A percentile compares a stretch with the other conserved stretches of the same genome.
Evolutionary conservation across 164 flowering plant genomes (phyloP).

Genomic region (Stephania japonica): DNA sequence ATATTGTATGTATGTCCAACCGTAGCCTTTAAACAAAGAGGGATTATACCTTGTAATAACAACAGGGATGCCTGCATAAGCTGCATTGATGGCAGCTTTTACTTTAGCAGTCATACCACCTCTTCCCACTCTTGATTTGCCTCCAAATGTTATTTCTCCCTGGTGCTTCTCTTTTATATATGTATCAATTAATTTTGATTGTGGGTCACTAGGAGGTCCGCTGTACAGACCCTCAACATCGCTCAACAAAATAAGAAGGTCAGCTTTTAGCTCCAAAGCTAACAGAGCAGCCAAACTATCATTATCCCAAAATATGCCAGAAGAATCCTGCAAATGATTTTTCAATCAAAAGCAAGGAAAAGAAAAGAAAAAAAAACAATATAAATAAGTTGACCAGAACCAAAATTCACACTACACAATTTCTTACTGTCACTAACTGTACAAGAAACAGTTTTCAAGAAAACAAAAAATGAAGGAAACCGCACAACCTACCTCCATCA

Average conservation of each 20-base stretch:
- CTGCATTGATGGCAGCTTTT: slow-evolving; percentile 90
- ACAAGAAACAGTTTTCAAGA: too few relatives aligned
- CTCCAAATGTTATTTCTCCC: slow-evolving; percentile 81
- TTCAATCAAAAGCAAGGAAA: slow-evolving; percentile 7
- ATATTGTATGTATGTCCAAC: too few relatives aligned
- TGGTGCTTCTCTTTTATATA: slow-evolving; percentile 74
- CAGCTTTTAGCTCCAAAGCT: slow-evolving; percentile 91
- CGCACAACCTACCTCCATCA: too few relatives aligned
- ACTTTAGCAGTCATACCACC: slow-evolving; percentile 99
- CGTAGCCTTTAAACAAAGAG: neutral
- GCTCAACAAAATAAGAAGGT: slow-evolving; percentile 85
- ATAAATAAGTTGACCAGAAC: neutral
- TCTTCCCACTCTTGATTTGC: slow-evolving; percentile 93
- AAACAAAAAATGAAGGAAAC: too few relatives aligned
- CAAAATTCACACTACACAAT: too few relatives aligned
- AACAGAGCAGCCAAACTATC: slow-evolving; percentile 94
- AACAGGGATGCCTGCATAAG: slow-evolving; percentile 88
- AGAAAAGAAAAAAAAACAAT: neutral
- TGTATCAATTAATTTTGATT: slow-evolving; percentile 78
- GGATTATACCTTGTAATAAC: slow-evolving; percentile 70
- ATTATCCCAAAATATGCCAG: slow-evolving; percentile 99
- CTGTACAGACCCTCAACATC: slow-evolving; percentile 97
- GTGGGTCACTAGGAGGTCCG: slow-evolving; percentile 91
- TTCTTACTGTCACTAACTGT: too few relatives aligned
- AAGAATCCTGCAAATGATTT: slow-evolving; percentile 69